Evolutionary conservation across 2,329 filamentous ascomycete genomes (phyloP).

Genomic region (Penicillium sp.): DNA sequence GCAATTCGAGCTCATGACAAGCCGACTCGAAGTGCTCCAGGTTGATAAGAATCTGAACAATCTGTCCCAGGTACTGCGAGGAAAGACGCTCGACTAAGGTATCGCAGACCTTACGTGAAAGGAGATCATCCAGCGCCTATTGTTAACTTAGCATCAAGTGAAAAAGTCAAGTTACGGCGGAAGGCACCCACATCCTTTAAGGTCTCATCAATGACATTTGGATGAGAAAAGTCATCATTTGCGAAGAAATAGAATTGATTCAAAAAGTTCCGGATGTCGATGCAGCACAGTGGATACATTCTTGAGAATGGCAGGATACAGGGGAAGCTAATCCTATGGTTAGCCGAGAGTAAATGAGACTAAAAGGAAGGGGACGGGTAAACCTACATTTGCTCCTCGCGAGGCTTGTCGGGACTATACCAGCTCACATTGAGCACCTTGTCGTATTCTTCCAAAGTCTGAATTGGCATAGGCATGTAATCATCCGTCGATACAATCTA

Average conservation of each 20-base stretch:
- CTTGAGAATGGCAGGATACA: slow-evolving; percentile 97
- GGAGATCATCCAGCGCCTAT: slow-evolving; percentile 88
- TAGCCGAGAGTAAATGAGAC: neutral
- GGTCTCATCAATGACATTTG: slow-evolving; percentile 86
- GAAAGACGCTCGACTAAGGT: slow-evolving; percentile 83
- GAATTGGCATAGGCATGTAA: slow-evolving; percentile 99
- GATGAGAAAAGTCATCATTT: slow-evolving; percentile 91
- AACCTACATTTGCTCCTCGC: slow-evolving; percentile 71
- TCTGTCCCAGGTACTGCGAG: slow-evolving; percentile 94
- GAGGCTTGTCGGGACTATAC: slow-evolving; percentile 81
- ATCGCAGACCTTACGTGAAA: slow-evolving; percentile 88
- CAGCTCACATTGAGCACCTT: slow-evolving; percentile 95
- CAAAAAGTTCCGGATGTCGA: slow-evolving; percentile 94
- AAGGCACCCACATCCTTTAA: slow-evolving; percentile 65
- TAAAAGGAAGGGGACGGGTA: neutral
- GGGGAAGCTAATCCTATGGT: slow-evolving; percentile 65
- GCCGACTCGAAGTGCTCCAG: slow-evolving; percentile 95
- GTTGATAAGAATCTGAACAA: slow-evolving; percentile 97
- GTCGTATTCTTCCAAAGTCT: slow-evolving; percentile 84
- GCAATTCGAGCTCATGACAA: slow-evolving; percentile 82
- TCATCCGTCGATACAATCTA: slow-evolving; percentile 83
- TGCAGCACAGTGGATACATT: slow-evolving; percentile 98
- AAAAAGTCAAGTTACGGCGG: neutral
- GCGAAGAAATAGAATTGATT: slow-evolving; percentile 99
- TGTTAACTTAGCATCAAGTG: neutral